Evolutionary conservation across 23 red algal genomes (phyloP).

Genomic region (Gracilaria caudata): DNA sequence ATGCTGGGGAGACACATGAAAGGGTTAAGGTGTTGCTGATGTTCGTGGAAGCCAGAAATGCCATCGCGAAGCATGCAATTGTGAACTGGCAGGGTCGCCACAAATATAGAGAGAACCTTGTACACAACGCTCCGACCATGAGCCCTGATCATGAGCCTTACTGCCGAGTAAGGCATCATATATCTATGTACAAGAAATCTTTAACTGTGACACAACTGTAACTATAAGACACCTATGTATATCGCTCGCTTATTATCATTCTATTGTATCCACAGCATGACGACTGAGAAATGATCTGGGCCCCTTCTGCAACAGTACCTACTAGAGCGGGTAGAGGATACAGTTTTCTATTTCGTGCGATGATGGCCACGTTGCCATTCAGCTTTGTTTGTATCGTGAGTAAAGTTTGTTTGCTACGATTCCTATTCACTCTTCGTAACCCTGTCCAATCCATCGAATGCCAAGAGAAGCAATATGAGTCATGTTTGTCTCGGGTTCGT

Average conservation of each 20-base stretch:
- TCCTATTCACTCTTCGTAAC: neutral
- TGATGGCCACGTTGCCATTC: no score
- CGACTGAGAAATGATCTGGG: neutral
- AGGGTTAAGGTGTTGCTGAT: neutral
- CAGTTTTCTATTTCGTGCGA: no score
- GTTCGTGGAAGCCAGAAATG: neutral
- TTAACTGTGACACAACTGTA: neutral
- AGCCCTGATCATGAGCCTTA: neutral
- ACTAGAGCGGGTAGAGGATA: no score
- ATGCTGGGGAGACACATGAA: neutral
- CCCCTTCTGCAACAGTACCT: no score
- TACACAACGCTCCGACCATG: neutral
- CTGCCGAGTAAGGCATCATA: neutral
- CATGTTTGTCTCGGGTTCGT: slow-evolving; percentile 95
- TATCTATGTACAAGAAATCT: neutral
- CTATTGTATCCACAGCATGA: neutral
- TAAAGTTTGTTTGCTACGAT: neutral
- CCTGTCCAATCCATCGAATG: slow-evolving; percentile 93
- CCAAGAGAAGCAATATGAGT: slow-evolving; percentile 88
- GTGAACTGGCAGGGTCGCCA: neutral
- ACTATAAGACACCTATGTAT: no score
- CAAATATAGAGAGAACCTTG: neutral
- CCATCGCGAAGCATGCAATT: neutral
- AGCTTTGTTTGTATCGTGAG: no score
- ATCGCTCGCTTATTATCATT: neutral